Evolutionary conservation across 768 basidiomycete species (phyloP), one percentile per base, ranked within the genome.

Genomic region (Trametes coccinea): DNA sequence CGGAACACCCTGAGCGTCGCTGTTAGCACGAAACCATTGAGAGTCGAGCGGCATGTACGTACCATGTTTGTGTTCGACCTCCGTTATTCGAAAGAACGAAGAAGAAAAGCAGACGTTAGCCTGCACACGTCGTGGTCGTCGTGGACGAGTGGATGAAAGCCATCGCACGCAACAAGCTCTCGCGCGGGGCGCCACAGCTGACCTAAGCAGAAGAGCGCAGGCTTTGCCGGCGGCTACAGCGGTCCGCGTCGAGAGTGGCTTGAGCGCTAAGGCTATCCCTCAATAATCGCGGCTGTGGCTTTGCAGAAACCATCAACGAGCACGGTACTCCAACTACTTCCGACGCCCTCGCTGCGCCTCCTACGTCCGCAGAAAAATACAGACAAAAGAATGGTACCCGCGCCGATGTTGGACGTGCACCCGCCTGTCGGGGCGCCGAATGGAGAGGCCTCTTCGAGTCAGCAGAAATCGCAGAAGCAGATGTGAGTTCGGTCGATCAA

Each of bases 1-100:
- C 62, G 95, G 95, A 64, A 98, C 95, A 87, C 95, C 95, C 95
- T 96, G 66, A 41, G 45, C 17, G 22, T 44, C 4, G 13, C 39
- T 10, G 29, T 62, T 5, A 60, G 10, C 64, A 59, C 43, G 2
- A 13, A 1, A 29, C 16, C 5, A n/a, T 29, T 5, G 27, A 40
- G 16, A 52, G 4, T 8, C 34, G n/a, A 3, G 7, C 11, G 3
- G 37, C 34, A 37, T 37, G 11, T 37, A 53, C 60, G 30, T 39
- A 63, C 64, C 66, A 69, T 68, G 56, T 13, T 55, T 52, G 44
- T 53, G 45, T 13, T 37, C 22, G 31, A 11, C 44, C 31, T 37
- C 41, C 41, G 41, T 44, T 31, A 41, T 16, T 17, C 49, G 22
- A 49, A 27, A 13, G 46, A 44, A 29, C 22, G n/a, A 29, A 47